Evolutionary conservation across 208 protist species (phyloP), one percentile per base, ranked within the genome.

Genomic region (Vickermania spadyakhi): DNA sequence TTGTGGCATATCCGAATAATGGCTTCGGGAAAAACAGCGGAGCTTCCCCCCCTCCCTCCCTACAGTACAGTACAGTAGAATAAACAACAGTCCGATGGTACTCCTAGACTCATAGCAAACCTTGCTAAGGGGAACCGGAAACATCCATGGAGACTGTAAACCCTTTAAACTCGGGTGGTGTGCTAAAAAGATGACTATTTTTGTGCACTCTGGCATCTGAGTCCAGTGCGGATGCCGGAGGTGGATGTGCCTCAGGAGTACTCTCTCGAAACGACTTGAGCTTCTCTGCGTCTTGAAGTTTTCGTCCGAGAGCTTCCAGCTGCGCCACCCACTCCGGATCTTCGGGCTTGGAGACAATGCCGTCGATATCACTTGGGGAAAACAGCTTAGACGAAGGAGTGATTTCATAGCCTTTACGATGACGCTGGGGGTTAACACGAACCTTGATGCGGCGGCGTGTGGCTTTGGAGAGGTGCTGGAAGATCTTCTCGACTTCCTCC

Each of bases 101-200:
- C n/a, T n/a, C n/a, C n/a, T n/a, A n/a, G n/a, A n/a, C n/a, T n/a
- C n/a, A n/a, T n/a, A n/a, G n/a, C n/a, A n/a, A n/a, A n/a, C n/a
- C n/a, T n/a, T n/a, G n/a, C n/a, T n/a, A n/a, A n/a, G n/a, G n/a
- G n/a, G n/a, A n/a, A n/a, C n/a, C n/a, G n/a, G 36, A 45, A 18
- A 45, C 56, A 59, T 45, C 36, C 36, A 7, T 18, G 36, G 36
- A 45, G 7, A 45, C 36, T n/a, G 36, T 45, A 18, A 92, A 92
- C 0, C 81, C 85, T 1, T 81, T 79, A 55, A 92, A 89, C 60
- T 80, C 77, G 1, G 85, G 85, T 22, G 85, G 85, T 3, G 85
- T 92, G 54, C 70, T 77, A 52, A 92, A 92, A 14, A 86, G 31
- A 41, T 66, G 68, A 49, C 71, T 77, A 50, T 73, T 60, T 28